Percentiles rank a stretch among this genome's conserved stretches.
Conservation (phyloP, 768 basidiomycete species). For the Collybia nuda region DNA sequence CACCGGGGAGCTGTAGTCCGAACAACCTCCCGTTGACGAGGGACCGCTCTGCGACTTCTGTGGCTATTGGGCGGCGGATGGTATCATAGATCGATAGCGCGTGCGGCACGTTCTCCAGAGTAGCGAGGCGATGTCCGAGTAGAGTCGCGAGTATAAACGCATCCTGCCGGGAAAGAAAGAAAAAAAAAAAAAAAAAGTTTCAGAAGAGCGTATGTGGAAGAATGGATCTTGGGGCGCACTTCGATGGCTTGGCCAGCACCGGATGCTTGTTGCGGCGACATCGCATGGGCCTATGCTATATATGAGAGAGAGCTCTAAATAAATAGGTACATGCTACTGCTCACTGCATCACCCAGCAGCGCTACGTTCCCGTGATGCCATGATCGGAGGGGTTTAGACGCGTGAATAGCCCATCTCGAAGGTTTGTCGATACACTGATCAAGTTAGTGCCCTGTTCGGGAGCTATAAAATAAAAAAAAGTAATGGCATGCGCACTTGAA, state of each 20-base stretch:
- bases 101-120: slow-evolving; percentile 20
- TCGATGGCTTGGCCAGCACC: slow-evolving; percentile 55
- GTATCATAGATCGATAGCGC: slow-evolving; percentile 35
- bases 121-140: slow-evolving; percentile 14
- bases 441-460: not conserved
- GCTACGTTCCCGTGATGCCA: slow-evolving; percentile 36
- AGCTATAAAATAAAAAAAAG: not conserved
- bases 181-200: not conserved
- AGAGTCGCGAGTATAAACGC: slow-evolving; percentile 13
- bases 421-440: not conserved
- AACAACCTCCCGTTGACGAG: slow-evolving; percentile 27
- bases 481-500: slow-evolving; percentile 36
- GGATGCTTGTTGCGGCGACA: slow-evolving; percentile 44
- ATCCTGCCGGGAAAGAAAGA: no score
- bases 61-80: slow-evolving; percentile 34
- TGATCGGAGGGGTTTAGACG: slow-evolving; percentile 31
- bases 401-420: no score
- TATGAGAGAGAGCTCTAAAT: slow-evolving; percentile 1
- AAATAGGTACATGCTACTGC: not conserved
- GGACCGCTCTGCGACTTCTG: slow-evolving; percentile 25
- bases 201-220: not conserved
- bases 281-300: slow-evolving; percentile 39
- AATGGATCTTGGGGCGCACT: slow-evolving; percentile 21
- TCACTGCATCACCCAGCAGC: slow-evolving; percentile 45
- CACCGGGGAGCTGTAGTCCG: slow-evolving; percentile 19